Conservation (phyloP, 2,329 filamentous ascomycete species). For the Arthrobotrys pseudoclavata region DNA sequence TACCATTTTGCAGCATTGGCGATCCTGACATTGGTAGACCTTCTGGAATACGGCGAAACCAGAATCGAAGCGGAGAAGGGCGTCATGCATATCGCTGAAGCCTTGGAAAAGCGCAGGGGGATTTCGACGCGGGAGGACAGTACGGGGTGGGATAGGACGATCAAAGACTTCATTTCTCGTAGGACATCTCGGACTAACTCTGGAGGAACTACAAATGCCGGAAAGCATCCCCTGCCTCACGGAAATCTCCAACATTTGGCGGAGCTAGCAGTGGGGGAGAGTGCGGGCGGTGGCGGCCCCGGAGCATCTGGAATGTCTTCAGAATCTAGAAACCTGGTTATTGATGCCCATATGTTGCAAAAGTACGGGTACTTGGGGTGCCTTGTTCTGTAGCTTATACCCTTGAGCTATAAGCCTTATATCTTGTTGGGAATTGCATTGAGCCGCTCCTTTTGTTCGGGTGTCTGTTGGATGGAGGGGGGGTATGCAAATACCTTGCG, state of each 20-base stretch:
- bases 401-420: slow-evolving; percentile 65
- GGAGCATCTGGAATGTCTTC: slow-evolving; percentile 60
- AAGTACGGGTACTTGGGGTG: slow-evolving; percentile 67
- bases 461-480: slow-evolving; percentile 11
- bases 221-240: slow-evolving; percentile 68
- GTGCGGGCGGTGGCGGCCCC: slow-evolving; percentile 62
- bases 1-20: slow-evolving; percentile 76
- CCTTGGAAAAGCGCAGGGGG: slow-evolving; percentile 66
- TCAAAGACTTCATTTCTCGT: slow-evolving; percentile 70
- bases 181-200: slow-evolving; percentile 67
- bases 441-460: slow-evolving; percentile 59
- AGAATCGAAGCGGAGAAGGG: slow-evolving; percentile 73
- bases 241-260: slow-evolving; percentile 74
- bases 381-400: slow-evolving; percentile 62
- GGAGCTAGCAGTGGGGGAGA: slow-evolving; percentile 67
- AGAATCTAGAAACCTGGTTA: slow-evolving; percentile 59
- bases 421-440: slow-evolving; percentile 62
- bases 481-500: slow-evolving; percentile 45
- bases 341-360: slow-evolving; percentile 63
- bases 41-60: slow-evolving; percentile 72
- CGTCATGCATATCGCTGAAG: slow-evolving; percentile 73
- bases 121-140: slow-evolving; percentile 67
- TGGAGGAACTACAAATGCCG: slow-evolving; percentile 66
- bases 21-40: slow-evolving; percentile 74
- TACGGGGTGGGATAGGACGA: slow-evolving; percentile 73